Evolutionary conservation across 371 early-diverging fungal genomes (phyloP), one percentile per base, ranked within the genome.

Genomic region (Mucor velutinosus): DNA sequence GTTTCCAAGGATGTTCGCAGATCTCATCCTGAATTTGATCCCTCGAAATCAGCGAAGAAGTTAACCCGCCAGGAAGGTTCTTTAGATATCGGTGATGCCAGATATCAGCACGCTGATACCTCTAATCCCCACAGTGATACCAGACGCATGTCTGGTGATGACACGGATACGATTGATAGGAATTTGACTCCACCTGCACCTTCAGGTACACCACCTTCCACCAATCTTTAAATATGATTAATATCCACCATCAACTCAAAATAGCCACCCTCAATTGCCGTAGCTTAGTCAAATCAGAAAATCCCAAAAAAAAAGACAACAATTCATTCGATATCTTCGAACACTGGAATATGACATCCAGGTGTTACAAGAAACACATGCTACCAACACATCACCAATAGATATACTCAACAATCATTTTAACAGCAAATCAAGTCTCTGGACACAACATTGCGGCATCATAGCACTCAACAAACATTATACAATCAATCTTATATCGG

Each of bases 231-330:
- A 55, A 29, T 55, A 45, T 45, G 47, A 45, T 15, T 30, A 51
- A 23, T 27, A 7, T 4, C 6, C 19, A 35, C 7, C 14, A 25
- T 60, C 43, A 3, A 37, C 14, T 55, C 29, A 29, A 60, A 23
- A 51, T 67, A 1, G 67, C 67, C 32, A 63, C 67, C 8, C 67
- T 71, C 39, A 71, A 71, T 35, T 71, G 64, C 43, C 58, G 66
- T 35, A 63, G 69, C 19, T 43, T 65, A 1, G 62, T 41, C 37
- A 69, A 65, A 62, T 33, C 19, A 12, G 41, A 60, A 4, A 37
- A 60, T 14, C 15, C 14, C 35, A 23, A 35, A 23, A 35, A 51
- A 37, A 37, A 55, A 3, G 27, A 39, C 11, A 39, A n/a, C n/a
- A 41, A 35, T 67, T 67, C 57, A 67, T 56, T 8, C 21, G 62